Percentiles rank a stretch among this genome's conserved stretches.
Conservation (phyloP, 371 early-diverging fungal genomes). For the Chytridiales sp. region DNA sequence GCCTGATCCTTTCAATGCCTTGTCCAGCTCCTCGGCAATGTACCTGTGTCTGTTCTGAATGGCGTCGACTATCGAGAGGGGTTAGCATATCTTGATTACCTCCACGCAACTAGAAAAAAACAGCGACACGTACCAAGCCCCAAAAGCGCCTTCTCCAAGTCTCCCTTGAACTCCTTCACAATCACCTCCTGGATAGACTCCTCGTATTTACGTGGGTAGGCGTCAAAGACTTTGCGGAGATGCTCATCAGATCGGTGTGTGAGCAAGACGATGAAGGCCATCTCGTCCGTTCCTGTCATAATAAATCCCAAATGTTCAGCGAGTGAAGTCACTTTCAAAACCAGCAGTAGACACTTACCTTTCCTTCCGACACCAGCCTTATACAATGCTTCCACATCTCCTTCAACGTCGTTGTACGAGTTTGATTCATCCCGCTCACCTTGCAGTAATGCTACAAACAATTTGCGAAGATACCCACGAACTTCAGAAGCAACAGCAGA, state of each 20-base stretch:
- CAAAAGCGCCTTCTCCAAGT: slow-evolving; percentile 44
- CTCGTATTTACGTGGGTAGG: slow-evolving; percentile 43
- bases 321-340: too few relatives aligned
- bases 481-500: slow-evolving; percentile 23
- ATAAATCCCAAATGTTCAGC: too few relatives aligned
- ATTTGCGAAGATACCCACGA: slow-evolving; percentile 23
- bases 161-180: slow-evolving; percentile 53
- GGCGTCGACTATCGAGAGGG: slow-evolving; percentile 23
- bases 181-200: slow-evolving; percentile 46
- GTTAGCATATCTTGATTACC: slow-evolving; percentile 5
- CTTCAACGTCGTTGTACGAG: slow-evolving; percentile 19
- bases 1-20: slow-evolving; percentile 54
- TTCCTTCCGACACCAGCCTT: slow-evolving; percentile 50
- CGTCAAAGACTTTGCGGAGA: slow-evolving; percentile 43
- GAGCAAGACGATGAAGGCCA: slow-evolving; percentile 34
- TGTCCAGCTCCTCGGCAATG: slow-evolving; percentile 50
- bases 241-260: slow-evolving; percentile 41
- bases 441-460: slow-evolving; percentile 26
- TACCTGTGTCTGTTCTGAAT: slow-evolving; percentile 38
- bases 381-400: slow-evolving; percentile 52
- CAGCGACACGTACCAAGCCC: slow-evolving; percentile 35
- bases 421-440: slow-evolving; percentile 30
- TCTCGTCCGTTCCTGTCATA: slow-evolving; percentile 57
- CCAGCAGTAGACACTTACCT: too few relatives aligned
- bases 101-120: slow-evolving; percentile 3